Conservation (phyloP, 768 basidiomycete species). For the Rhodotorula babjevae region DNA sequence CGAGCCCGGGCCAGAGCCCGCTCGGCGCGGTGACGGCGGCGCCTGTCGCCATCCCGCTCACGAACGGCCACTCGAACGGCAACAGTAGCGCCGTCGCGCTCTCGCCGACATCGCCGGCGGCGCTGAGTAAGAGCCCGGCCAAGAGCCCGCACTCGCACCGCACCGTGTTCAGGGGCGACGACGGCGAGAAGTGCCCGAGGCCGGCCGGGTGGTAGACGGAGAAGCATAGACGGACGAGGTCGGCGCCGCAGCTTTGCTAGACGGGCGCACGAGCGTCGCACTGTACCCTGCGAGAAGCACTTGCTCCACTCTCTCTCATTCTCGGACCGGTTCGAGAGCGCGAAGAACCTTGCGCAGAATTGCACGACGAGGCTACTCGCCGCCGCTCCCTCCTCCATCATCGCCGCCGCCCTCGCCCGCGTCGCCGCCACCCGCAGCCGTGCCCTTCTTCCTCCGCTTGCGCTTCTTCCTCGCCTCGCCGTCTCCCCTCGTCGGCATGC, state of each 20-base stretch:
- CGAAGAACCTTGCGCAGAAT: too few species aligned
- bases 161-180: constrained; percentile 6
- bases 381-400: constrained; percentile 29
- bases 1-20: not conserved
- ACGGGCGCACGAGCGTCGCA: too few species aligned
- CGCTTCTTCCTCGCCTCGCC: constrained; percentile 16
- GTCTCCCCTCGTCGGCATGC: constrained; percentile 7
- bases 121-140: constrained; percentile 5
- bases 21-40: not conserved
- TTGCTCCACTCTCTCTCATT: too few species aligned
- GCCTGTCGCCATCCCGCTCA: not conserved
- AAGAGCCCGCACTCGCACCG: constrained; percentile 21
- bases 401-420: constrained; percentile 9
- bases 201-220: constrained; percentile 15
- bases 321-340: too few species aligned
- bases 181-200: constrained; percentile 18
- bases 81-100: not conserved
- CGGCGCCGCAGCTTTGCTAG: not conserved
- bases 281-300: too few species aligned
- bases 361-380: not conserved
- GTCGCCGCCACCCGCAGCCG: constrained; percentile 9
- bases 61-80: not conserved
- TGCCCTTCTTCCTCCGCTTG: constrained; percentile 13
- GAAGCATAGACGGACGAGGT: too few species aligned
- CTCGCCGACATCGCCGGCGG: not conserved